A percentile compares a stretch with the other conserved stretches of the same genome.
Conservation (phyloP, 1,139 yeast species). For the Casaregolazyma suthepensis region DNA sequence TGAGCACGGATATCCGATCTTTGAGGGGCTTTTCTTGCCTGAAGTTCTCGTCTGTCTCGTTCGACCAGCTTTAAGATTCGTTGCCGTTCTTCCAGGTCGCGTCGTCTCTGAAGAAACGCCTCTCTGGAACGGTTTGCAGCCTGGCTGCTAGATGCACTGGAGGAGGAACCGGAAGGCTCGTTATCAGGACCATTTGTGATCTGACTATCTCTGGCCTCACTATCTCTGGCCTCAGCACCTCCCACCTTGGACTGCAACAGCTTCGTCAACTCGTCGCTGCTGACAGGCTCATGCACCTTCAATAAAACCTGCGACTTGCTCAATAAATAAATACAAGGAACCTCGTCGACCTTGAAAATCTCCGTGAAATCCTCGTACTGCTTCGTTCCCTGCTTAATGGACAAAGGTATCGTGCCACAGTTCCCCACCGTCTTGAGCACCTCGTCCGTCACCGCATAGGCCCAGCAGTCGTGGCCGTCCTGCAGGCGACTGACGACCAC, state of each 20-base stretch:
- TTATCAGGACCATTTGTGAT: too few species aligned
- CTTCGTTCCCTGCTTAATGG: conserved; percentile 32
- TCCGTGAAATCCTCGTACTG: conserved; percentile 48
- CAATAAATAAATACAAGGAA: conserved; percentile 48
- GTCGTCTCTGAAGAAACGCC: conserved; percentile 29
- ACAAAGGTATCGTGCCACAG: conserved; percentile 8
- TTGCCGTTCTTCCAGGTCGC: conserved; percentile 46
- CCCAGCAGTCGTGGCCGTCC: conserved; percentile 1
- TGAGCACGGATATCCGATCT: not conserved
- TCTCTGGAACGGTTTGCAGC: not conserved
- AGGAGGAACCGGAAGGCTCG: not conserved
- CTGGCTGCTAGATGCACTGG: not conserved
- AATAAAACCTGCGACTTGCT: conserved; percentile 43
- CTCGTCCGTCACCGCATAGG: not conserved
- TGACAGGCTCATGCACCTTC: conserved; percentile 34
- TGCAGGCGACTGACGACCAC: conserved; percentile 1
- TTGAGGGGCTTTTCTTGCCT: not conserved
- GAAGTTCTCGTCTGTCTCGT: conserved; percentile 47
- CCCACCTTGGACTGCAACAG: conserved; percentile 20
- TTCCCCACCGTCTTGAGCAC: conserved; percentile 4
- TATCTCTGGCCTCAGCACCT: not conserved
- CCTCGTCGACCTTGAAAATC: conserved; percentile 41
- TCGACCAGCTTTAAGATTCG: conserved; percentile 47
- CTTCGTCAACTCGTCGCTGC: conserved; percentile 27
- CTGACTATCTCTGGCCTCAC: not conserved